Evolutionary conservation across 2,329 filamentous ascomycete species (phyloP).

Genomic region (Beauveria brongniartii): DNA sequence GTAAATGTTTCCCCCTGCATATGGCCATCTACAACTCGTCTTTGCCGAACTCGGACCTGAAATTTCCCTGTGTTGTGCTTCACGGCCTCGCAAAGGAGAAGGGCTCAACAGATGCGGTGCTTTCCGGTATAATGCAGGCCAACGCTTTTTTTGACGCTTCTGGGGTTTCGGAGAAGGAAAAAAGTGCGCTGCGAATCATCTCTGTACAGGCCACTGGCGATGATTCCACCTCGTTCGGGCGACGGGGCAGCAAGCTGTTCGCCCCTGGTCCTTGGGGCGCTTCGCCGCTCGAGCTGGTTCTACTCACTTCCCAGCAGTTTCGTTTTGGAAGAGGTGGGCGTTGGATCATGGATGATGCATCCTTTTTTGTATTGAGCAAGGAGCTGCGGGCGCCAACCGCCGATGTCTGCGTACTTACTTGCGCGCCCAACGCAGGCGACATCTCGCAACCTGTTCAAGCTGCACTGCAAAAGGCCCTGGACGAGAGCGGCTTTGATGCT

Average conservation of each 20-base stretch:
- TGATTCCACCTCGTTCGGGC: not conserved
- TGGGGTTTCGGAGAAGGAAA: not conserved
- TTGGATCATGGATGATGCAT: not conserved
- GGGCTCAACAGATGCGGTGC: not conserved
- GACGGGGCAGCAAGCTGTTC: not conserved
- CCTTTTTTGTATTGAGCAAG: not conserved
- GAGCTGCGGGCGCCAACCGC: not conserved
- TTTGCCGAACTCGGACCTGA: not conserved
- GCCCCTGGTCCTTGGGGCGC: slow-evolving; percentile 1
- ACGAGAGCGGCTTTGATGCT: not conserved
- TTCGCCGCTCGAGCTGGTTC: slow-evolving; percentile 1
- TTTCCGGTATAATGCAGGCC: not conserved
- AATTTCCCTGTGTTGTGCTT: not conserved
- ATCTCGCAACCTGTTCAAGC: not conserved
- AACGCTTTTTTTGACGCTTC: not conserved
- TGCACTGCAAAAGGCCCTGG: not conserved
- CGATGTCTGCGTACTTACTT: not conserved
- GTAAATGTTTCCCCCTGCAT: not conserved
- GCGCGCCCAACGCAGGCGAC: not conserved
- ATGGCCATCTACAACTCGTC: not conserved
- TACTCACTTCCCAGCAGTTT: not conserved
- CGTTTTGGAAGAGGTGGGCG: not conserved
- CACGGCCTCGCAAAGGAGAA: not conserved
- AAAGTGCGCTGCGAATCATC: not conserved
- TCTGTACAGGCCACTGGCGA: not conserved